Evolutionary conservation across 768 basidiomycete species (phyloP), one percentile per base, ranked within the genome.

Genomic region (Dentipellis fragilis): DNA sequence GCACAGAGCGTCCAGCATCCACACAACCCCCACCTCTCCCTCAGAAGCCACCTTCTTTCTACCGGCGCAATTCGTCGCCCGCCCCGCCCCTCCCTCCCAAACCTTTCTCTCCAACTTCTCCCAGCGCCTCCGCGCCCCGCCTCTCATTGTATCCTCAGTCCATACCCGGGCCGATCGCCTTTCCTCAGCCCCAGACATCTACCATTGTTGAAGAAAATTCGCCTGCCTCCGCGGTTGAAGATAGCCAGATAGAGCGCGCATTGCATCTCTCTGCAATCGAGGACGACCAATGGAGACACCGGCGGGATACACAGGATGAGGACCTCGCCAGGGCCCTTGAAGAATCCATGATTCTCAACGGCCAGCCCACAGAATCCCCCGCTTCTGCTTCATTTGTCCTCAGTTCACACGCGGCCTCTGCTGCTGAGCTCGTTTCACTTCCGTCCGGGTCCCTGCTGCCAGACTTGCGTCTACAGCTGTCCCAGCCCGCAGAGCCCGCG

Each of bases 261-360:
- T 42, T 56, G 29, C 57, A 21, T 2, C 48, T 38, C 17, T 52
- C 54, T 4, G n/a, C 49, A 21, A 49, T 29, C 34, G 59, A 59
- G 35, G 49, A 55, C n/a, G 38, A 52, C 4, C 55, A 54, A 34
- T 61, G 59, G 45, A 39, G 49, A 29, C 37, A 50, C 36, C 17
- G 55, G 36, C 29, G 56, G 14, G 11, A 40, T 11, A 29, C 36
- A 6, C 65, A 65, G 56, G 84, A 87, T 56, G 80, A 81, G 34
- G 83, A 88, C 45, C 70, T 89, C 12, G 79, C 79, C 19, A 74
- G 73, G 58, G 88, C 86, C 0, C 61, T 90, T 56, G 75, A 80
- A 59, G 76, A 76, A 57, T 85, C 84, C 1, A 58, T 75, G 62
- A 51, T 36, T 19, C 42, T 45, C 1, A 19, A 45, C 42, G 17